Percentiles rank a stretch among this genome's conserved stretches.
phyloP scores from a whole-genome alignment of 805 yeast genomes.

The Sungouiozyma intestinalis region DNA sequence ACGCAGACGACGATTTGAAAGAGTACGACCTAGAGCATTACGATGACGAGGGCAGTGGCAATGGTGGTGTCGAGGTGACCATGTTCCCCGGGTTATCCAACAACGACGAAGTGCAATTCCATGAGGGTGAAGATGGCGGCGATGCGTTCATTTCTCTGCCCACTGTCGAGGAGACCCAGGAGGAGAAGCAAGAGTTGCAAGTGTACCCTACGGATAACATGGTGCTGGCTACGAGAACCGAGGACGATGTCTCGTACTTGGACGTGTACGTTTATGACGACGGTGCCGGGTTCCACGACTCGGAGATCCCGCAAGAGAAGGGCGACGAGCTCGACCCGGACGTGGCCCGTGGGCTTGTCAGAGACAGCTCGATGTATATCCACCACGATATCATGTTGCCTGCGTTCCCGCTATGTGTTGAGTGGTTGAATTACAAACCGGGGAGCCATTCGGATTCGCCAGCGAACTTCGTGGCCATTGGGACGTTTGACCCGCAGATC shows the following conservation, averaged over 20 bases:
- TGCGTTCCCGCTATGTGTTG: slow-evolving; percentile 91
- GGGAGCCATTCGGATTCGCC: slow-evolving; percentile 38
- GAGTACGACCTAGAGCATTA: slow-evolving; percentile 82
- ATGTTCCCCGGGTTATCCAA: slow-evolving; percentile 61
- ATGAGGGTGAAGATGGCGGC: slow-evolving; percentile 36
- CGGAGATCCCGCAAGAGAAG: slow-evolving; percentile 51
- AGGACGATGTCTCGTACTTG: slow-evolving; percentile 84
- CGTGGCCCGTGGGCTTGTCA: slow-evolving; percentile 58
- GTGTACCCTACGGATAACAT: slow-evolving; percentile 84
- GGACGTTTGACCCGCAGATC: slow-evolving; percentile 94
- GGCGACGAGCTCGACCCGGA: slow-evolving; percentile 61
- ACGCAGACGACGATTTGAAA: slow-evolving; percentile 73
- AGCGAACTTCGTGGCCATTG: slow-evolving; percentile 92
- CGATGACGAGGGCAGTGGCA: slow-evolving; percentile 50
- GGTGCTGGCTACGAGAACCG: slow-evolving; percentile 86
- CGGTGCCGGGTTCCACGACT: slow-evolving; percentile 73
- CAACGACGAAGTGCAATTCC: slow-evolving; percentile 45
- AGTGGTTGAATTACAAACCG: slow-evolving; percentile 81
- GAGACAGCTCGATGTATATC: slow-evolving; percentile 73
- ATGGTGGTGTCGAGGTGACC: slow-evolving; percentile 47
- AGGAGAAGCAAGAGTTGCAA: slow-evolving; percentile 76
- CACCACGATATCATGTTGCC: slow-evolving; percentile 97
- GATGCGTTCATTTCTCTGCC: slow-evolving; percentile 38
- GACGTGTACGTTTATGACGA: slow-evolving; percentile 94
- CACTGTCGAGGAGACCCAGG: slow-evolving; percentile 45